Evolutionary conservation across 345 rosid species (phyloP).

Genomic region (Corchorus olitorius): DNA sequence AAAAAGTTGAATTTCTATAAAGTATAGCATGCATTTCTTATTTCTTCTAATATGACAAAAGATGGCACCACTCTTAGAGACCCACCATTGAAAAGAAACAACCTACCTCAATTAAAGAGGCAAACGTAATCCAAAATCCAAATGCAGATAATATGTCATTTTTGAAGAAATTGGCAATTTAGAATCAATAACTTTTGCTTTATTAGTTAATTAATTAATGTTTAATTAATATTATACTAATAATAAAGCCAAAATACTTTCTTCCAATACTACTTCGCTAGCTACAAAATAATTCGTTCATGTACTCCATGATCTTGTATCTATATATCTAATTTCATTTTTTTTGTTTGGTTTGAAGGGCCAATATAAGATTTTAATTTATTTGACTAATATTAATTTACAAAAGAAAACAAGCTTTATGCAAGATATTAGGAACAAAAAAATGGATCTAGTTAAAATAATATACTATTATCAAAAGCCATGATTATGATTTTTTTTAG

Average conservation of each 20-base stretch:
- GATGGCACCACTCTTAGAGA: not conserved
- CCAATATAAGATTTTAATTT: not conserved
- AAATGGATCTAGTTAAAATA: not conserved
- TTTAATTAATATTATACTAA: not conserved
- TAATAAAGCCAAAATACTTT: not conserved
- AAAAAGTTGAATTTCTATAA: not conserved
- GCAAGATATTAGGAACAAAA: not conserved
- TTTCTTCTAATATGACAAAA: constrained; percentile 13
- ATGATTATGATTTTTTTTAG: not conserved
- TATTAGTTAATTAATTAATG: not conserved
- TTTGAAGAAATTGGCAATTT: constrained; percentile 13
- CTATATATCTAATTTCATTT: not conserved
- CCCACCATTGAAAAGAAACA: constrained; percentile 18
- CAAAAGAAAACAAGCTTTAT: not conserved
- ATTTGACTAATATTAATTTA: not conserved
- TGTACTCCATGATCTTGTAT: not conserved
- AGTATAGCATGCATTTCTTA: not conserved
- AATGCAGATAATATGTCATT: not conserved
- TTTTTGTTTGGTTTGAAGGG: not conserved
- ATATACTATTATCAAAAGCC: not conserved
- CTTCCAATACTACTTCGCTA: not conserved
- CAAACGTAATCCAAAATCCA: constrained; percentile 18
- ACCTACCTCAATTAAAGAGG: constrained; percentile 7
- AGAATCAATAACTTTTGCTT: too few relatives aligned
- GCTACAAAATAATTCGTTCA: not conserved